Percentiles rank a stretch among this genome's conserved stretches.
phyloP scores from a whole-genome alignment of 768 basidiomycete genomes.

The Trametes sanguinea region DNA sequence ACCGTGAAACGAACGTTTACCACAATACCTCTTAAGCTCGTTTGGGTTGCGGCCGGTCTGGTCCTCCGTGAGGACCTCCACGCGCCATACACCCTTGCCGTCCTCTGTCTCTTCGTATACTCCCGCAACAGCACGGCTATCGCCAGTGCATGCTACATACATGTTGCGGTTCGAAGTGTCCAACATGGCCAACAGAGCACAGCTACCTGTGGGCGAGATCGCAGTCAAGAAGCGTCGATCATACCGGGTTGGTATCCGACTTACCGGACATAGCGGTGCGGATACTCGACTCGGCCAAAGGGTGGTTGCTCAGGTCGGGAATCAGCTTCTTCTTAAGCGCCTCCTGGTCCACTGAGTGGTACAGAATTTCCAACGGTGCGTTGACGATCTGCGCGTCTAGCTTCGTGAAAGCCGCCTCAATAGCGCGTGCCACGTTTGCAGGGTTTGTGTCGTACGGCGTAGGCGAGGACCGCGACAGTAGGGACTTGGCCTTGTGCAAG shows the following conservation, averaged over 20 bases:
- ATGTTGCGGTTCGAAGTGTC: slow-evolving; percentile 82
- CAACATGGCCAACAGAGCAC: slow-evolving; percentile 85
- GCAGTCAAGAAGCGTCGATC: not conserved
- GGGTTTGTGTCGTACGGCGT: slow-evolving; percentile 49
- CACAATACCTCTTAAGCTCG: slow-evolving; percentile 74
- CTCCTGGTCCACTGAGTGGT: slow-evolving; percentile 54
- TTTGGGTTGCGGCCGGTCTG: slow-evolving; percentile 91
- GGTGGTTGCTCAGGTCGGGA: slow-evolving; percentile 71
- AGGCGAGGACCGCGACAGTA: slow-evolving; percentile 37
- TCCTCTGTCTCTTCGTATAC: slow-evolving; percentile 74
- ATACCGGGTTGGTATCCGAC: not conserved
- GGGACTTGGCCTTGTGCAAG: slow-evolving; percentile 42
- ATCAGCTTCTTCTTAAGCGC: slow-evolving; percentile 49
- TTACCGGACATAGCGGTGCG: slow-evolving; percentile 80
- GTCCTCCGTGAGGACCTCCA: slow-evolving; percentile 93
- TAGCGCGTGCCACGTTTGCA: slow-evolving; percentile 58
- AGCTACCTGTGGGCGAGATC: slow-evolving; percentile 64
- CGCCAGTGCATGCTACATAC: slow-evolving; percentile 91
- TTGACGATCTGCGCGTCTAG: slow-evolving; percentile 85
- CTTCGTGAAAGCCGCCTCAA: slow-evolving; percentile 74
- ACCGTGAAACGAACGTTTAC: not conserved
- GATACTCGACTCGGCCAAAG: slow-evolving; percentile 70
- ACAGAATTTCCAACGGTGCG: slow-evolving; percentile 74
- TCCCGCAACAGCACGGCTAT: slow-evolving; percentile 94
- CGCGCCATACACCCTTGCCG: slow-evolving; percentile 79